Base-by-base conservation (phyloP, 768 basidiomycete genomes). In the Podaxis pistillaris region DNA sequence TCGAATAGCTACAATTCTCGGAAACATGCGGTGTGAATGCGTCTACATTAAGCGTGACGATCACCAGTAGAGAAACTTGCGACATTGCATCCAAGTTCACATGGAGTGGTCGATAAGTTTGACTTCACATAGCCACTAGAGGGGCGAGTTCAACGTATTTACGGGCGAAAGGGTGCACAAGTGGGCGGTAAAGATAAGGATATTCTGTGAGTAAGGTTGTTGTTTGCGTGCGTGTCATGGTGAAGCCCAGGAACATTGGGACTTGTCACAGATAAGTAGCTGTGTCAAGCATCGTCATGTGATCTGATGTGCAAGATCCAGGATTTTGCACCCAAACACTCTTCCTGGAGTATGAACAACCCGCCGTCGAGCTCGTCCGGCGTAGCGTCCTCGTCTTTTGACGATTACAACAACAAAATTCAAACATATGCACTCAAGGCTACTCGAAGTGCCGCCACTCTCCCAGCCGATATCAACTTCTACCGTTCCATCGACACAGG, bases 401-500 rank as follows among this genome's bases (percentile, higher is more conserved):
- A 59, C 22, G 36, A 59, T 3, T 24, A 59, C 26, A 54, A 90
- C 66, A 70, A 80, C 11, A 68, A 78, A 33, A 72, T 93, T 4
- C 92, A 93, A 69, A 74, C 75, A 0, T 74, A 81, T 9, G 88
- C 87, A 0, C 80, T 93, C 12, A 81, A 82, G 50, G 79, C 88
- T 7, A 91, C 90, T 2, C 81, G 85, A 58, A 76, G 81, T 55
- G 83, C 90, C 0, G 83, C 83, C 1, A 75, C 77, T 1, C 77
- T 93, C 2, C 89, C 94, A 2, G 65, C 78, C 13, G 96, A 98
- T 76, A 78, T 98, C 61, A 75, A 81, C n/a, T 98, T 95, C 73
- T 93, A 97, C 74, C 89, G 93, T 24, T 91, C 95, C 1, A 84
- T 98, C 65, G 90, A 96, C 72, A 74, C 83, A 3, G 78, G 75